Percentiles rank a stretch among this genome's conserved stretches.
These are phyloP conservation scores for Pelargonium fulgidum DNA, from an alignment of 441 rosid genomes.

Conservation along the genomic window DNA sequence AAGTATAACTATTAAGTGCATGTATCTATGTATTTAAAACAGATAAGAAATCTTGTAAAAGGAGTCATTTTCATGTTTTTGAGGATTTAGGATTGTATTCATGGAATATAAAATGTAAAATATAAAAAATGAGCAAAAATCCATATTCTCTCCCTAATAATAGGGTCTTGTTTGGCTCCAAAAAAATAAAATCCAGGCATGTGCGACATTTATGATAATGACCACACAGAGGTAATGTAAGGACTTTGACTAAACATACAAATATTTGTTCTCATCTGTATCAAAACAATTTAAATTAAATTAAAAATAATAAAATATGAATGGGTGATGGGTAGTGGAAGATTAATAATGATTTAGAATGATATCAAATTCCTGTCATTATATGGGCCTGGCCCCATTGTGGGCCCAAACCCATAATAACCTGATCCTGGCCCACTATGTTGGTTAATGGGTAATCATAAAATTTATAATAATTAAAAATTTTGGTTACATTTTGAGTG, in stretches of 20 bases:
- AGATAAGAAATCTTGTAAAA: no score
- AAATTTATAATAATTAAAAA: background rate
- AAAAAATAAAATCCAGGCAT: background rate
- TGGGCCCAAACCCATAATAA: slow-evolving; percentile 13
- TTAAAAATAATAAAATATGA: slow-evolving; percentile 13
- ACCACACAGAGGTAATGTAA: background rate
- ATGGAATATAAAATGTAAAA: background rate
- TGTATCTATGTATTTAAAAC: no score
- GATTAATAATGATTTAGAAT: slow-evolving; percentile 23
- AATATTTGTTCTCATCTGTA: slow-evolving; percentile 18
- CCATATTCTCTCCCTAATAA: background rate
- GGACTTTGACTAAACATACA: slow-evolving; percentile 21
- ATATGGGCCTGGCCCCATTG: slow-evolving; percentile 18
- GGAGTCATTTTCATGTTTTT: background rate
- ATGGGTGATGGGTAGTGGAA: background rate
- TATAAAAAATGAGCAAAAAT: background rate
- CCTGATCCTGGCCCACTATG: slow-evolving; percentile 10
- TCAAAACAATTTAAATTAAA: no score
- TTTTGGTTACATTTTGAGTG: background rate
- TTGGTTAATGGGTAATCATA: slow-evolving; percentile 21
- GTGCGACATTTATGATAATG: background rate
- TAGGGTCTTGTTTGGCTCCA: slow-evolving; percentile 4
- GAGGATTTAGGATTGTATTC: background rate
- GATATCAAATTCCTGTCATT: slow-evolving; percentile 15
- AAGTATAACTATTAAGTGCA: background rate